Evolutionary conservation across 164 flowering plant genomes (phyloP).

Genomic region (Malania oleifera): DNA sequence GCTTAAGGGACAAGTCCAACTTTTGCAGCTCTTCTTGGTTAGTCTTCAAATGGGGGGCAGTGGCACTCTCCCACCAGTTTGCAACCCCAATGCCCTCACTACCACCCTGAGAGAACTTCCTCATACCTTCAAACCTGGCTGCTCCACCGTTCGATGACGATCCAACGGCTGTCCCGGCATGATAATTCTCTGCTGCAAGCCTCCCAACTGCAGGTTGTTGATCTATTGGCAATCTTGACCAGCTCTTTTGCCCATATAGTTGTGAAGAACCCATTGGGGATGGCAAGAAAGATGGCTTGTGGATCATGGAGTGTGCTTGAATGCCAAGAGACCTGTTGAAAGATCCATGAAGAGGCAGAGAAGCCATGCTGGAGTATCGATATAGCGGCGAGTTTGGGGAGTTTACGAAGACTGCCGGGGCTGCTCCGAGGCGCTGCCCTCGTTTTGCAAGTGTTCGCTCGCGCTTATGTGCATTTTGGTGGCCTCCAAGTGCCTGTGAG

Average conservation of each 20-base stretch:
- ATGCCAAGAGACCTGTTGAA: slow-evolving; percentile 38
- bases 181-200: slow-evolving; percentile 20
- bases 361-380: slow-evolving; percentile 26
- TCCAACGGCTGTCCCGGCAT: background rate
- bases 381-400: background rate
- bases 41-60: slow-evolving; percentile 19
- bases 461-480: slow-evolving; percentile 55
- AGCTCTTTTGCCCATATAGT: slow-evolving; percentile 22
- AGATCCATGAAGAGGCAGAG: slow-evolving; percentile 40
- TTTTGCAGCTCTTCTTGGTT: slow-evolving; percentile 37
- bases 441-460: slow-evolving; percentile 44
- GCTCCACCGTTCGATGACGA: slow-evolving; percentile 20
- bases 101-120: slow-evolving; percentile 15
- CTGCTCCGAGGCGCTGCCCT: slow-evolving; percentile 15
- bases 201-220: slow-evolving; percentile 43
- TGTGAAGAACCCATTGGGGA: background rate
- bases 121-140: slow-evolving; percentile 30
- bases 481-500: slow-evolving; percentile 62
- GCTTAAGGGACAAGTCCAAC: slow-evolving; percentile 57
- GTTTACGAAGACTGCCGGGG: slow-evolving; percentile 2
- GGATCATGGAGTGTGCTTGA: slow-evolving; percentile 44
- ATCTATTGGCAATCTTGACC: slow-evolving; percentile 31
- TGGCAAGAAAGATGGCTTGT: slow-evolving; percentile 27
- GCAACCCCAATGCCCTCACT: slow-evolving; percentile 17
- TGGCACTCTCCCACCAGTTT: slow-evolving; percentile 19